Percentiles rank a stretch among this genome's conserved stretches.
Evolutionary conservation across 163 green algal genomes (phyloP).

Genomic region (Coccomyxa subellipsoidea): DNA sequence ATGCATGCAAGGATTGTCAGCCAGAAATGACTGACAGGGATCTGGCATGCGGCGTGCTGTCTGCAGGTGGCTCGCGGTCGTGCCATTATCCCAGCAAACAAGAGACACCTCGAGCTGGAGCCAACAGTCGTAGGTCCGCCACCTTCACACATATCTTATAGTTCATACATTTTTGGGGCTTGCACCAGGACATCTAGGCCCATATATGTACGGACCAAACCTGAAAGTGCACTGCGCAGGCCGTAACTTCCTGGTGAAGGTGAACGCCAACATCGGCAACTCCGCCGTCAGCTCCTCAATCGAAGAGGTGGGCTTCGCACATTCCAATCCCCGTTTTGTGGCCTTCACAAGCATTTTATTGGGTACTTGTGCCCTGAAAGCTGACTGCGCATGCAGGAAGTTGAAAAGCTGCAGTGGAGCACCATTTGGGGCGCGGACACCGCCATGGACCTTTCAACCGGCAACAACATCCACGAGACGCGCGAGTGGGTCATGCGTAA

Average conservation of each 20-base stretch:
- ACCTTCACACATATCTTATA: no score
- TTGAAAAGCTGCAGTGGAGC: constrained; percentile 96
- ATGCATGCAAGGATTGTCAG: background rate
- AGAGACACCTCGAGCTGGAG: constrained; percentile 90
- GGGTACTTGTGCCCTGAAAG: background rate
- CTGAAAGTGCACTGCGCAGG: constrained; percentile 34
- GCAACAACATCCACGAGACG: constrained; percentile 91
- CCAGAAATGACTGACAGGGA: no score
- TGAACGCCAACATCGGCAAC: constrained; percentile 98
- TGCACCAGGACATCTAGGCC: no score
- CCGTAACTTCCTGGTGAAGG: constrained; percentile 88
- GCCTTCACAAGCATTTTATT: background rate
- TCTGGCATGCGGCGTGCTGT: background rate
- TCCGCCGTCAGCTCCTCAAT: constrained; percentile 84
- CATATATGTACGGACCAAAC: no score
- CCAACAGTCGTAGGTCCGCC: constrained; percentile 85
- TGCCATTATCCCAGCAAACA: constrained; percentile 97
- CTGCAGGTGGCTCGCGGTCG: constrained; percentile 80
- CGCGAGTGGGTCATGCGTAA: constrained; percentile 95
- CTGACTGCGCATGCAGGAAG: constrained; percentile 48
- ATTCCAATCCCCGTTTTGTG: no score
- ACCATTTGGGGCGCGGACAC: constrained; percentile 95
- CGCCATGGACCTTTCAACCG: constrained; percentile 93
- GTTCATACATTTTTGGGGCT: no score
- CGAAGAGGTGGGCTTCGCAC: constrained; percentile 78